Evolutionary conservation across 306 rosid species (phyloP), one percentile per base, ranked within the genome.

Genomic region (Senna tora): DNA sequence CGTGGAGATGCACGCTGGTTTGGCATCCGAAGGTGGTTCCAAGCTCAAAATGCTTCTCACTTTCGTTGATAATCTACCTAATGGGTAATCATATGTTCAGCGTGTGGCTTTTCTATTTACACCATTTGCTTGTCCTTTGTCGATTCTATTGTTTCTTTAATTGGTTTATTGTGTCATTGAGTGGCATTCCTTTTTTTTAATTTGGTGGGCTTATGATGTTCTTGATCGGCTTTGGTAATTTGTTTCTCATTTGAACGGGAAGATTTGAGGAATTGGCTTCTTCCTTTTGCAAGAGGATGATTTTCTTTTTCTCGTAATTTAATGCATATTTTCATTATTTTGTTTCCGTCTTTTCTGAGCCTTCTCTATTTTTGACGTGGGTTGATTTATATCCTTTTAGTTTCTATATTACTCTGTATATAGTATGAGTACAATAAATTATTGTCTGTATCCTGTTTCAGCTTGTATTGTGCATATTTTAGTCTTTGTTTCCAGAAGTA

Each of bases 1-100:
- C 0, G 98, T 93, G 22, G 98, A 93, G 95, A 93, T 93, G 98
- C 98, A 90, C 84, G 98, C 98, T 32, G 98, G 98, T 34, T 82
- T 93, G 69, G 98, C 98, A 21, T 90, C 98, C 21, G 93, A 90
- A 79, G 97, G 98, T 67, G 98, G 98, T 74, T 93, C 98, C 19
- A 93, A 90, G 85, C 98, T 92, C 86, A 90, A 88, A 90, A 92
- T 92, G 98, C 84, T 92, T 66, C 93, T 92, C 89, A 90, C 96
- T 12, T 92, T 73, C 73, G 96, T 92, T 12, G 98, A 90, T 83
- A 79, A 78, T 65, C 91, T 92, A 4, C 98, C 98, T 15, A 87
- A 84, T 80, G 98, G 98, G 98, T 93, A 93, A 71, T 71, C 67
- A 15, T 21, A 53, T 34, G 14, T 60, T 16, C 4, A 6, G 16